Evolutionary conservation across 2,329 filamentous ascomycete genomes (phyloP), one percentile per base, ranked within the genome.

Genomic region (Aspergillus neoniger): DNA sequence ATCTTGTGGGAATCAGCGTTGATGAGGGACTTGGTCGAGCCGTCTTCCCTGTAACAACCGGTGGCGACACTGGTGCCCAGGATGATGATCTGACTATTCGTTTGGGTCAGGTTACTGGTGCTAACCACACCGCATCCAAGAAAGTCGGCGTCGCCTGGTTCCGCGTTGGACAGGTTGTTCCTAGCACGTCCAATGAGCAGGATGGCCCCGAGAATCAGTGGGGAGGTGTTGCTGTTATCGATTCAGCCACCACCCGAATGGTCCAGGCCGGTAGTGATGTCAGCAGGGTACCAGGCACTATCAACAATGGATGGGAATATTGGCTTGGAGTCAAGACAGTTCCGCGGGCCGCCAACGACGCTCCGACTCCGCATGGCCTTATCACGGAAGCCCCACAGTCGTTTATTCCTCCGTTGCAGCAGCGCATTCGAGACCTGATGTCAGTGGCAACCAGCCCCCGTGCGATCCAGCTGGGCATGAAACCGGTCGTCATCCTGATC

Each of bases 241-340:
- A 98, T 74, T 91, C 91, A 48, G 86, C 89, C 6, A 90, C 88
- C 60, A 96, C 96, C 3, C 90, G 92, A 61, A 94, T 98, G 83
- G 91, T 93, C 60, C 92, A 96, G 71, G 92, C 93, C 38, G 95
- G 95, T 3, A 96, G 90, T 65, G 91, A 92, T 70, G 90, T 91
- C 49, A 89, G 90, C 70, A 88, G 89, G 55, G 83, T 96, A 6
- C 94, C 94, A 0, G 87, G 90, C 6, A 88, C 88, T 0, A 86
- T 88, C 63, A 85, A 86, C 59, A 96, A 86, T 72, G 87, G 87
- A 17, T 98, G 94, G 93, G 89, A 90, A 64, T 96, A 93, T 73
- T 99, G 97, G 76, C 83, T 97, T 1, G 91, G 92, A 1, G 82
- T 91, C 57, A 91, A 88, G 75, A 86, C 86, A 63, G 78, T 86